phyloP scores from a whole-genome alignment of 805 yeast genomes.

The Yamadazyma sp. region DNA sequence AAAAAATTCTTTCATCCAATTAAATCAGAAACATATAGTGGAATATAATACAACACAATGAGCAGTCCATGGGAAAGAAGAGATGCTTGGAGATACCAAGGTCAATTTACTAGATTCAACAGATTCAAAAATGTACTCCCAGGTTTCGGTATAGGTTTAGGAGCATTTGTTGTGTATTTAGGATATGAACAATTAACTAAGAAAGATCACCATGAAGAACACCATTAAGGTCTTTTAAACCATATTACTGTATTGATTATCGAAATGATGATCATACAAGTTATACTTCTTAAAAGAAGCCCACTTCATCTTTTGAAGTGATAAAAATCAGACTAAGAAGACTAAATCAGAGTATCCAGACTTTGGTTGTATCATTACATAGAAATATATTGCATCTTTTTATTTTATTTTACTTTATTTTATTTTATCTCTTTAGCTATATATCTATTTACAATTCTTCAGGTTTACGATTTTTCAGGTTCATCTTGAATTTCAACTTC shows the following conservation, averaged over 20 bases:
- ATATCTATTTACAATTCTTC: conserved; percentile 10
- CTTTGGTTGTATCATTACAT: too few species aligned
- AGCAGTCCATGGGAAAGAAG: conserved; percentile 52
- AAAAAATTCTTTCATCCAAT: conserved; percentile 8
- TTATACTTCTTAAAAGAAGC: too few species aligned
- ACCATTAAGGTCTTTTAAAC: conserved; percentile 18
- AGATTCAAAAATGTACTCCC: conserved; percentile 74
- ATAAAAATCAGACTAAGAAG: too few species aligned
- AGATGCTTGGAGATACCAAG: conserved; percentile 90
- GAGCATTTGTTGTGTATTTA: conserved; percentile 65
- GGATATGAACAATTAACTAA: conserved; percentile 55
- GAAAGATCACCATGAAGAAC: conserved; percentile 27
- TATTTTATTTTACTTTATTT: too few species aligned
- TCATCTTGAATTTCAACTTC: conserved; percentile 8
- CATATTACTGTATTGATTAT: too few species aligned
- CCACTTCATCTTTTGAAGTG: too few species aligned
- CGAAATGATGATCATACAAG: too few species aligned
- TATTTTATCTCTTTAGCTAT: too few species aligned
- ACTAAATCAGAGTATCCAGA: too few species aligned
- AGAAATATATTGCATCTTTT: too few species aligned
- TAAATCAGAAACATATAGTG: too few species aligned
- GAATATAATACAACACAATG: conserved; percentile 13
- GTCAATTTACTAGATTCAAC: conserved; percentile 69
- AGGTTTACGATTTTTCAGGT: too few species aligned
- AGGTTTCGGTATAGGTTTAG: conserved; percentile 75